Conservation (phyloP, 495 filamentous ascomycete species). For the Chaetomium tenue region DNA sequence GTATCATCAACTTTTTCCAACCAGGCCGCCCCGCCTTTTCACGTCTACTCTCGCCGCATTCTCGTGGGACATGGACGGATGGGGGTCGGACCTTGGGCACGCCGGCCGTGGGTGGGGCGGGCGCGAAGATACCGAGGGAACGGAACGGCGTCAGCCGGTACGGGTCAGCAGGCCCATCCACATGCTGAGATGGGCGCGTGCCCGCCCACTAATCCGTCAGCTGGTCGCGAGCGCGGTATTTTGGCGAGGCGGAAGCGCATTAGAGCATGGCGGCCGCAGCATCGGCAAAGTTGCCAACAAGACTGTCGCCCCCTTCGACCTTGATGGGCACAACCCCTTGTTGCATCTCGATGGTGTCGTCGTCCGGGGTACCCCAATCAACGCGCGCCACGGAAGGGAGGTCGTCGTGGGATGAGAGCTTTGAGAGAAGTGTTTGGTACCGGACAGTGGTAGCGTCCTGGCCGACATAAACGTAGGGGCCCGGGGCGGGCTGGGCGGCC, state of each 20-base stretch:
- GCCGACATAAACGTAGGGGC: constrained; percentile 40
- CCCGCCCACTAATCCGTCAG: constrained; percentile 1
- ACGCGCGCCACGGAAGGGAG: constrained; percentile 40
- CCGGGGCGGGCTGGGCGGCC: constrained; percentile 30
- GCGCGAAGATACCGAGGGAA: constrained; percentile 6
- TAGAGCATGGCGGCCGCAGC: constrained; percentile 45
- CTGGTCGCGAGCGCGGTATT: neutral
- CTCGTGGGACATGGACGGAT: constrained; percentile 18
- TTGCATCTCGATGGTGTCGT: constrained; percentile 47
- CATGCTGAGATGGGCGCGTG: neutral
- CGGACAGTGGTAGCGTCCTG: constrained; percentile 49
- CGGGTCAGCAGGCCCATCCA: constrained; percentile 17
- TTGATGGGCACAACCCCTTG: constrained; percentile 42
- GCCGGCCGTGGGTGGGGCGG: neutral
- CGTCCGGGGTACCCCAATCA: constrained; percentile 48
- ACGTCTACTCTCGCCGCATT: constrained; percentile 24
- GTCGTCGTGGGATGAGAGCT: constrained; percentile 46
- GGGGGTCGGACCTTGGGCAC: neutral
- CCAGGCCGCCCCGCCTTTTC: constrained; percentile 24
- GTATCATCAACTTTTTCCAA: constrained; percentile 28
- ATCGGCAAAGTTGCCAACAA: constrained; percentile 54
- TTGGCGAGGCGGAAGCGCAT: constrained; percentile 15
- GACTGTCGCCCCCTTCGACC: constrained; percentile 43
- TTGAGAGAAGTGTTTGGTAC: constrained; percentile 55
- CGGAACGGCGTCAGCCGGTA: constrained; percentile 20